phyloP scores from a whole-genome alignment of 805 yeast species.

The Yueomyces sinensis region DNA sequence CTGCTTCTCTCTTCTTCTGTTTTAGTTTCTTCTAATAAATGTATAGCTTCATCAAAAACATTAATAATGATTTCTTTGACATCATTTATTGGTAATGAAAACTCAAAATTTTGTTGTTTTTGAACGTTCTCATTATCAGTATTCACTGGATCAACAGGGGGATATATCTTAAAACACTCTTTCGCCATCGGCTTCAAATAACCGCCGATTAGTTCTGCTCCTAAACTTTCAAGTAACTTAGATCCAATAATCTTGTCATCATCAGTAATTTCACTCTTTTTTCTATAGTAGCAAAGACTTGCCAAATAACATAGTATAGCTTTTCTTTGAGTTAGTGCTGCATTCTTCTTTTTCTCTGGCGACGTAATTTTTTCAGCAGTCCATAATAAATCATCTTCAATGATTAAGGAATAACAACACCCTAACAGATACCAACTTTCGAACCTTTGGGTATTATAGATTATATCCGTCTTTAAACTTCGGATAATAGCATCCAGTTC shows the following conservation, averaged over 20 bases:
- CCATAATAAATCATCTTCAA: conserved; percentile 88
- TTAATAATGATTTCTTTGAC: neutral
- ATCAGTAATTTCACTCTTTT: neutral
- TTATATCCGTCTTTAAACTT: conserved; percentile 51
- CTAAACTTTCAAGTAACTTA: conserved; percentile 11
- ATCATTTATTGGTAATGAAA: neutral
- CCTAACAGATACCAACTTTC: conserved; percentile 86
- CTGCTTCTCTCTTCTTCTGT: no score
- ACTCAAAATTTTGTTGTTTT: neutral
- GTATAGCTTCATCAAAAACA: neutral
- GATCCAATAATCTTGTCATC: conserved; percentile 11
- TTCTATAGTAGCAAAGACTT: conserved; percentile 29
- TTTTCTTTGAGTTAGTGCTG: conserved; percentile 54
- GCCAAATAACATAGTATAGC: conserved; percentile 61
- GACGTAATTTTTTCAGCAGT: conserved; percentile 69
- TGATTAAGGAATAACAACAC: conserved; percentile 61
- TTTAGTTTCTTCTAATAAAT: conserved; percentile 5
- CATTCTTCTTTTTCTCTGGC: conserved; percentile 42
- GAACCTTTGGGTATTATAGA: conserved; percentile 50
- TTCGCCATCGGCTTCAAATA: conserved; percentile 52
- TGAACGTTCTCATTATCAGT: neutral
- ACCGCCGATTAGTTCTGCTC: conserved; percentile 32
- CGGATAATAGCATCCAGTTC: conserved; percentile 66
- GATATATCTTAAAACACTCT: conserved; percentile 30
- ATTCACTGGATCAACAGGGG: neutral